Evolutionary conservation across 2,329 filamentous ascomycete species (phyloP).

Genomic region (Cordyceps farinosa): DNA sequence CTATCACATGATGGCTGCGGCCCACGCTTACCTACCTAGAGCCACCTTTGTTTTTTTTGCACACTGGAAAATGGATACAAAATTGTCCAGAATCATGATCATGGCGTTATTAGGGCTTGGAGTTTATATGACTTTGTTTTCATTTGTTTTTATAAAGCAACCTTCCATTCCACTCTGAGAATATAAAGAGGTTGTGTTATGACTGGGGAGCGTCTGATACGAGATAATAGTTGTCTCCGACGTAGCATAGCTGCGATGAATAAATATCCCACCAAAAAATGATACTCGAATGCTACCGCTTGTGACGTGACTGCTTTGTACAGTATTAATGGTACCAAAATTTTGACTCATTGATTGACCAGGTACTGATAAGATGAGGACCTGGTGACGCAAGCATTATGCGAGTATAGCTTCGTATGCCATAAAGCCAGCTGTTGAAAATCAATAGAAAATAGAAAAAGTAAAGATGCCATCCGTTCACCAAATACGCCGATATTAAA

Average conservation of each 20-base stretch:
- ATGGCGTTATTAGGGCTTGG: slow-evolving; percentile 12
- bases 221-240: not conserved
- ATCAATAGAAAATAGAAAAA: not conserved
- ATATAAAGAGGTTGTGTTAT: not conserved
- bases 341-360: too few relatives aligned
- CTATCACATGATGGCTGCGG: not conserved
- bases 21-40: not conserved
- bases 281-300: too few relatives aligned
- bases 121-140: slow-evolving; percentile 5
- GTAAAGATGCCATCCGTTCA: not conserved
- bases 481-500: not conserved
- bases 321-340: too few relatives aligned
- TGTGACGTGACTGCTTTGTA: too few relatives aligned
- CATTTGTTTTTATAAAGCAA: not conserved
- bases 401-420: too few relatives aligned
- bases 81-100: slow-evolving; percentile 16
- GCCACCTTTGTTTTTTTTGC: not conserved
- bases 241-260: slow-evolving; percentile 10
- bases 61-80: slow-evolving; percentile 11
- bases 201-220: slow-evolving; percentile 1
- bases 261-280: not conserved
- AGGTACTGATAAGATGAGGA: too few relatives aligned
- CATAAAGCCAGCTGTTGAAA: too few relatives aligned
- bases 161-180: not conserved
- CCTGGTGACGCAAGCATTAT: too few relatives aligned